Percentiles rank a stretch among this genome's conserved stretches.
Evolutionary conservation across 495 filamentous ascomycete genomes (phyloP).

Genomic region (Lentithecium fluviatile): DNA sequence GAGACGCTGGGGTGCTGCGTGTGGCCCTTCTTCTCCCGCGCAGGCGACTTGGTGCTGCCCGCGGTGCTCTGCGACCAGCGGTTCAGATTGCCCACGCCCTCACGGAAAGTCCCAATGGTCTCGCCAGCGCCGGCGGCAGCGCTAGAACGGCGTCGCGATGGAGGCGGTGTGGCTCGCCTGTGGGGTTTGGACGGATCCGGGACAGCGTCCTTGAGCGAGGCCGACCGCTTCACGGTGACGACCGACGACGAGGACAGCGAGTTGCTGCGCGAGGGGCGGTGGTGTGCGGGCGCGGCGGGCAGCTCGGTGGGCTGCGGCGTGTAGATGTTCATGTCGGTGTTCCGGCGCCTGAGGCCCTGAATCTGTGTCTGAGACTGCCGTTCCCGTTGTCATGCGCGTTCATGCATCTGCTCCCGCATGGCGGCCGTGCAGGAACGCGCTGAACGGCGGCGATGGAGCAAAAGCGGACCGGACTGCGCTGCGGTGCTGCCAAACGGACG

Average conservation of each 20-base stretch:
- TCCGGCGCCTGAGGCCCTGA: slow-evolving; percentile 7
- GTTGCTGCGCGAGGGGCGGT: slow-evolving; percentile 37
- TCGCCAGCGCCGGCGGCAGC: slow-evolving; percentile 39
- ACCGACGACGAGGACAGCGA: slow-evolving; percentile 41
- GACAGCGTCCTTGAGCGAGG: slow-evolving; percentile 38
- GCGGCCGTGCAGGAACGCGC: slow-evolving; percentile 26
- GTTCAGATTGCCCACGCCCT: slow-evolving; percentile 71
- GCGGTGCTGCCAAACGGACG: not conserved
- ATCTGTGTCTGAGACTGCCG: slow-evolving; percentile 25
- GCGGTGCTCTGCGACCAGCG: slow-evolving; percentile 79
- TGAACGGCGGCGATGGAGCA: slow-evolving; percentile 5
- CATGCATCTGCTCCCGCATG: slow-evolving; percentile 30
- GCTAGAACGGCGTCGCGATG: slow-evolving; percentile 39
- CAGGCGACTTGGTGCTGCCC: slow-evolving; percentile 63
- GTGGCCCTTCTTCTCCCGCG: slow-evolving; percentile 48
- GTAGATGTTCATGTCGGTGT: slow-evolving; percentile 32
- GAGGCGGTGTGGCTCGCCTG: slow-evolving; percentile 34
- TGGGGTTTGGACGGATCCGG: slow-evolving; percentile 31
- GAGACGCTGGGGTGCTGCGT: slow-evolving; percentile 47
- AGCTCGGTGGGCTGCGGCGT: slow-evolving; percentile 14
- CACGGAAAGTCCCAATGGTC: slow-evolving; percentile 52
- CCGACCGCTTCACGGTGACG: slow-evolving; percentile 42
- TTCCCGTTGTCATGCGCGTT: slow-evolving; percentile 31
- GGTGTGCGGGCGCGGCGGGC: slow-evolving; percentile 10
- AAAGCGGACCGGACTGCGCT: slow-evolving; percentile 2